These are phyloP conservation scores for Cystobasidium onofrii DNA, from an alignment of 768 basidiomycete genomes.

Conservation along the genomic window DNA sequence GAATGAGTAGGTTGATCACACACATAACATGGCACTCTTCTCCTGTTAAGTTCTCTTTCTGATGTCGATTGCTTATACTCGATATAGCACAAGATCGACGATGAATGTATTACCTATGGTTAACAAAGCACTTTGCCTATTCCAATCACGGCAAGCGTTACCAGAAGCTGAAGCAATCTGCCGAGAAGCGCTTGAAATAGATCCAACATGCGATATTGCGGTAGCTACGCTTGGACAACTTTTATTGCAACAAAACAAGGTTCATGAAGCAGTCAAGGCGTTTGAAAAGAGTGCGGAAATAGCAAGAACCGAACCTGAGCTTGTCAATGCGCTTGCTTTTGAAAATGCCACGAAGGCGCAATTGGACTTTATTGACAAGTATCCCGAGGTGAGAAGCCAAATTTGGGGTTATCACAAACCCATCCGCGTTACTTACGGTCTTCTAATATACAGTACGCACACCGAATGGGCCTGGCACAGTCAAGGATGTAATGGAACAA, in stretches of 20 bases:
- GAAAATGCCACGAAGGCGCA: slow-evolving; percentile 63
- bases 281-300: slow-evolving; percentile 75
- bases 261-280: slow-evolving; percentile 74
- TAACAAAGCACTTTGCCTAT: slow-evolving; percentile 93
- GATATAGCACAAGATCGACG: background rate
- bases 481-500: background rate
- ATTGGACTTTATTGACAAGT: slow-evolving; percentile 69
- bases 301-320: slow-evolving; percentile 81
- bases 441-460: slow-evolving; percentile 19
- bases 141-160: slow-evolving; percentile 91
- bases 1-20: slow-evolving; percentile 48
- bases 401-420: no score
- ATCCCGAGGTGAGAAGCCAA: slow-evolving; percentile 51
- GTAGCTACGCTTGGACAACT: slow-evolving; percentile 92
- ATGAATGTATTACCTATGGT: slow-evolving; percentile 82
- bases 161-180: slow-evolving; percentile 73
- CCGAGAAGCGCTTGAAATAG: slow-evolving; percentile 74
- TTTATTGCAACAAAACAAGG: slow-evolving; percentile 77
- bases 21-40: no score
- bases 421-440: background rate
- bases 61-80: background rate
- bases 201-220: slow-evolving; percentile 91
- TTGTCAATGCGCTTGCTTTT: slow-evolving; percentile 46
- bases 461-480: slow-evolving; percentile 25
- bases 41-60: no score